phyloP scores from a whole-genome alignment of 805 yeast genomes.

The Monosporozyma siamensis region DNA sequence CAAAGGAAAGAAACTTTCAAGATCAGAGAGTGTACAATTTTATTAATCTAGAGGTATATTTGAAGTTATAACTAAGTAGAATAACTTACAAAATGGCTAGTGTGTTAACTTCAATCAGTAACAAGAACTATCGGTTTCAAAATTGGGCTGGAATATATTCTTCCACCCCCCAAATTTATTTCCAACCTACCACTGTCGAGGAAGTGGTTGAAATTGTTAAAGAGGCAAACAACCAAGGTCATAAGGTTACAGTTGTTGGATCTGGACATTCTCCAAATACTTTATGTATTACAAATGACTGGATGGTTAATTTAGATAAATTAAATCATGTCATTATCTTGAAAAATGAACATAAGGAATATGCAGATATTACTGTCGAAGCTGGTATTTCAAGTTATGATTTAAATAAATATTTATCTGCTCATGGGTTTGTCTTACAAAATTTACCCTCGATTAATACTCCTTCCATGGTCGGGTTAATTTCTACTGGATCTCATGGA shows the following conservation, averaged over 20 bases:
- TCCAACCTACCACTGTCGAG: conserved; percentile 67
- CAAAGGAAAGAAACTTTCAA: too few relatives aligned
- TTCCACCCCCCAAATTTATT: conserved; percentile 65
- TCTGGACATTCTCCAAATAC: conserved; percentile 94
- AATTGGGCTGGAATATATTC: conserved; percentile 86
- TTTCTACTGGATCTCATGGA: conserved; percentile 95
- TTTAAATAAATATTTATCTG: conserved; percentile 56
- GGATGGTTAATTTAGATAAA: conserved; percentile 81
- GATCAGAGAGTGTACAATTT: too few relatives aligned
- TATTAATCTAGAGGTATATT: too few relatives aligned
- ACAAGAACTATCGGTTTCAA: conserved; percentile 30
- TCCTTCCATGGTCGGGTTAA: conserved; percentile 91
- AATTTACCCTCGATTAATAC: conserved; percentile 90
- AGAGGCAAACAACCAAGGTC: conserved; percentile 48
- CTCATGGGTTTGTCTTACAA: conserved; percentile 69
- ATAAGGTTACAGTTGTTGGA: conserved; percentile 77
- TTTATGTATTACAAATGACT: conserved; percentile 76
- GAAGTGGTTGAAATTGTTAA: conserved; percentile 60
- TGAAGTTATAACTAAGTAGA: too few relatives aligned
- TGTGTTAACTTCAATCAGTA: too few relatives aligned
- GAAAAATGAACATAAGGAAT: conserved; percentile 28
- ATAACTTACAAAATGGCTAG: too few relatives aligned
- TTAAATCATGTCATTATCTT: conserved; percentile 41
- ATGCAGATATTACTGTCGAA: conserved; percentile 86
- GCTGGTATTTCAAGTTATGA: conserved; percentile 80